Evolutionary conservation across 257 asterid species (phyloP), one percentile per base, ranked within the genome.

Genomic region (Petunia secreta): DNA sequence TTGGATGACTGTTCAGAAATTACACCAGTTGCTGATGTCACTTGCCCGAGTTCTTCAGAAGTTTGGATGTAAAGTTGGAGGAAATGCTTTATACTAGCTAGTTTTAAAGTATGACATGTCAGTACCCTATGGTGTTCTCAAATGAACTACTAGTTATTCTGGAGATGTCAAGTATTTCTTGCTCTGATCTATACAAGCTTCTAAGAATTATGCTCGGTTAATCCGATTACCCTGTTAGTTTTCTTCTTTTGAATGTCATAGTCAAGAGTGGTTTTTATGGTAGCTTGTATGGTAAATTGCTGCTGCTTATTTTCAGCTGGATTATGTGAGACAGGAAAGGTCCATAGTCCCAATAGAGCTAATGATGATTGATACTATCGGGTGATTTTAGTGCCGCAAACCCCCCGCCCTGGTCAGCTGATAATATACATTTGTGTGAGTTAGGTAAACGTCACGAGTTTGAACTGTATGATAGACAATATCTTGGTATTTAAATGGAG

Each of bases 11-110:
- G 52, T 79, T 50, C 71, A 60, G 54, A 41, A 62, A 66, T 44
- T 78, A 37, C 39, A 54, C 34, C 6, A 62, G 6, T 71, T 16
- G 59, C 58, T 44, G 77, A 46, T 37, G n/a, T 67, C 75, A 13
- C 43, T 25, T 41, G 83, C 67, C 79, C 76, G 58, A 50, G 10
- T 40, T 46, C 69, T 40, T 62, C 66, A 41, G 44, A 11, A 41
- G 74, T 80, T 76, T 74, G 84, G 84, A 48, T 67, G 80, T 83
- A 80, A 68, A 52, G 81, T 62, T 37, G 66, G 83, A 52, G 52
- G 71, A 79, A 77, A 64, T 65, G 83, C 67, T 54, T 53, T 50
- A 41, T 57, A 39, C 40, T 73, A 36, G 39, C 64, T 75, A 15
- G 46, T 57, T 14, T 55, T 75, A 36, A 40, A 37, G 44, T 59